Percentiles rank a stretch among this genome's conserved stretches.
Evolutionary conservation across 1,139 yeast species (phyloP).

Genomic region (Insectozyma bohioensis): DNA sequence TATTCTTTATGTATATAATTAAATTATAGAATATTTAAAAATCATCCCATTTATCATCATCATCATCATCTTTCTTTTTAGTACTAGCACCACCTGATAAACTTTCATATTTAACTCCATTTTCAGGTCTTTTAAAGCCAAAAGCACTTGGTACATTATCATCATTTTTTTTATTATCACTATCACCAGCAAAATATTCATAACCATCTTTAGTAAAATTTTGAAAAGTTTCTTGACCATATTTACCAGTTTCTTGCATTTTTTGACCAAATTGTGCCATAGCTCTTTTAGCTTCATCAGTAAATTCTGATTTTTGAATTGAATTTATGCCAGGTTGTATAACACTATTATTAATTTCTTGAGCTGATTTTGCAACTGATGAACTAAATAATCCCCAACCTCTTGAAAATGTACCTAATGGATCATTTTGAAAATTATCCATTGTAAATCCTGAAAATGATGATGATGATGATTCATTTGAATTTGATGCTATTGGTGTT

Average conservation of each 20-base stretch:
- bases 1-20: too few relatives aligned
- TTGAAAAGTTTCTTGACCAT: constrained; percentile 65
- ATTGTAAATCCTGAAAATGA: constrained; percentile 58
- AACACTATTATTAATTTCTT: constrained; percentile 82
- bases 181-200: constrained; percentile 32
- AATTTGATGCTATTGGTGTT: constrained; percentile 30
- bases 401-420: constrained; percentile 80
- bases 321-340: constrained; percentile 87
- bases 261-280: constrained; percentile 95
- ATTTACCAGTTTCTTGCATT: constrained; percentile 84
- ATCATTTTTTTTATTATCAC: constrained; percentile 26
- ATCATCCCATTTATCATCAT: constrained; percentile 49
- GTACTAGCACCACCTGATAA: constrained; percentile 35
- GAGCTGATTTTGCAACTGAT: constrained; percentile 78
- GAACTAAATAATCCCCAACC: constrained; percentile 94
- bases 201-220: constrained; percentile 53
- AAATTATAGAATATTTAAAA: constrained; percentile 22
- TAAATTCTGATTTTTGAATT: constrained; percentile 76
- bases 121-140: constrained; percentile 63
- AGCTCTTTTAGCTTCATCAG: constrained; percentile 82
- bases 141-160: constrained; percentile 61
- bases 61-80: constrained; percentile 26
- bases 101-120: constrained; percentile 58
- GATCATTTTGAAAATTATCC: constrained; percentile 81
- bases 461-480: constrained; percentile 21